Evolutionary conservation across 73 alveolate species (phyloP), one percentile per base, ranked within the genome.

Genomic region (Uronychia setigera): DNA sequence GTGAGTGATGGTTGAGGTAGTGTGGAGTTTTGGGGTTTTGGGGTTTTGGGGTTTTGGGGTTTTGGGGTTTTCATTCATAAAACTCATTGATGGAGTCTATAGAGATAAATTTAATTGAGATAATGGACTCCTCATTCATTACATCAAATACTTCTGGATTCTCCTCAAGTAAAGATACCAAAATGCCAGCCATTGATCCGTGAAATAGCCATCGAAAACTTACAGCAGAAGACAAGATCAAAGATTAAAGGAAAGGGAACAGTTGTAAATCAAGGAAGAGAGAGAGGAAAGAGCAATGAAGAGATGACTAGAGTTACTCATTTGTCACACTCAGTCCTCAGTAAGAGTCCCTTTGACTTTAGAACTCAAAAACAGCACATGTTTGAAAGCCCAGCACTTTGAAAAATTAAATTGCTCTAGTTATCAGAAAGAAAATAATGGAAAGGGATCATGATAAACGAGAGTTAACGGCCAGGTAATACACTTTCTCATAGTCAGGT

Each of bases 401-500:
- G 78, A 34, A 90, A 88, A 74, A 90, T 90, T 60, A 85, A 86
- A 58, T 67, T 80, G 5, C 76, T 90, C 13, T 77, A 90, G 32
- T 29, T 60, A 79, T 76, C 77, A 27, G 95, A 90, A 25, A 74
- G 79, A 83, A 34, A 79, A 34, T 26, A 59, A 5, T 89, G 95
- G 95, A 57, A 79, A 84, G 92, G 92, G 0, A 46, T 84, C 26
- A 30, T 31, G 29, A 76, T 84, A 0, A 58, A 80, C 1, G 26
- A 57, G 27, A 78, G 81, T 1, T 89, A 90, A 29, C 35, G 95
- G 58, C 95, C 95, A 29, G 95, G 95, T 1, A 89, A 59, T 9
- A 82, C 31, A 27, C 27, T 33, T 1, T 19, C 74, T 1, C 33
- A 74, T 1, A 26, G 32, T 33, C 78, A 75, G 13, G 33, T 31